Evolutionary conservation across 169 alveolate species (phyloP), one percentile per base, ranked within the genome.

Genomic region (Cytauxzoon felis): DNA sequence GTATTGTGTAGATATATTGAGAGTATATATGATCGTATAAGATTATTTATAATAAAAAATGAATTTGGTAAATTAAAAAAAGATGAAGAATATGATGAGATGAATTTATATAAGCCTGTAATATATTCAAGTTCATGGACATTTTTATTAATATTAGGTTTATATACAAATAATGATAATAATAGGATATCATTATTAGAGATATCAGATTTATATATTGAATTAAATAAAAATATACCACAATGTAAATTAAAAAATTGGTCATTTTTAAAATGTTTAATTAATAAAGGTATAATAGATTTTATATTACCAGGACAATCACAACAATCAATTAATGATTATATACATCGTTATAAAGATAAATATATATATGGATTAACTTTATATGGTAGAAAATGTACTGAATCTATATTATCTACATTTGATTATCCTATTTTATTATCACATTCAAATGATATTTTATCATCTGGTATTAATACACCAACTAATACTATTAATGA

Each of bases 71-170:
- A 62, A 3, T 61, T 36, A 1, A 4, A 7, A 2, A 30, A 30
- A 9, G 45, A n/a, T 48, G 57, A n/a, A n/a, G 5, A 30, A 1
- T 2, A 30, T 8, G n/a, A 40, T 6, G 61, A 40, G 26, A 42
- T 2, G 16, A 59, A 21, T 43, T 30, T 48, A 19, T 73, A 68
- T 57, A 52, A 26, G 32, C 84, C 84, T 21, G 9, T 30, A 26
- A 45, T 45, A 7, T 62, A 63, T 26, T 73, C 84, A 16, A 54
- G 32, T 33, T 45, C 71, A 13, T 73, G 84, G 84, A 63, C 72
- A 8, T 73, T 73, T 49, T 26, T 73, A 41, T 33, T 63, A 49
- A 60, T 73, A 18, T 57, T 73, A 19, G 84, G 79, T 16, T 38
- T 73, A 30, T 73, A 34, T 36, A 27, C 70, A 4, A 65, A 59